Percentiles rank a stretch among this genome's conserved stretches.
Evolutionary conservation across 2,329 filamentous ascomycete species (phyloP).

Genomic region (Cladosporium halotolerans): DNA sequence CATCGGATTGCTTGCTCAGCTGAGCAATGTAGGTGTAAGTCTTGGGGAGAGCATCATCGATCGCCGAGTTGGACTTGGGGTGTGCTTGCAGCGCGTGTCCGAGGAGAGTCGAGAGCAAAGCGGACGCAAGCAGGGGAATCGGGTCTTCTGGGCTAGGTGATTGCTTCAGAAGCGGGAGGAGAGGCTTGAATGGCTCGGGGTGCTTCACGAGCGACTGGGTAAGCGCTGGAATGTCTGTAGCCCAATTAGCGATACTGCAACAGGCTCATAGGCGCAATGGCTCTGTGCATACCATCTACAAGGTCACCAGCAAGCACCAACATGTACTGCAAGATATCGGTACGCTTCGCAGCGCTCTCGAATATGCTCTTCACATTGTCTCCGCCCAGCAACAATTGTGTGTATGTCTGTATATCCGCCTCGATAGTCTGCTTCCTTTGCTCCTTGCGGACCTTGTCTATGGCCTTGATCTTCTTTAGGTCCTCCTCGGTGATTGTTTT

Average conservation of each 20-base stretch:
- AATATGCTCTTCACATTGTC: conserved; percentile 65
- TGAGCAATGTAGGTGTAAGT: conserved; percentile 81
- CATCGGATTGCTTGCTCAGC: conserved; percentile 77
- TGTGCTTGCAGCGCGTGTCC: conserved; percentile 56
- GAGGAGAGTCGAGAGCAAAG: conserved; percentile 75
- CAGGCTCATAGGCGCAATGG: too few species aligned
- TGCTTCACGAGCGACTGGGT: conserved; percentile 70
- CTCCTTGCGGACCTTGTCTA: conserved; percentile 93
- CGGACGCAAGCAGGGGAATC: conserved; percentile 83
- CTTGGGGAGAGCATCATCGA: conserved; percentile 70
- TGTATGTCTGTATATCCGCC: conserved; percentile 71
- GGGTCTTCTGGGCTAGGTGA: conserved; percentile 78
- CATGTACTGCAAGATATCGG: conserved; percentile 91
- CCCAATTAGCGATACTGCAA: too few species aligned
- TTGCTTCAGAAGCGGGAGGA: conserved; percentile 76
- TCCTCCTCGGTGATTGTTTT: conserved; percentile 92
- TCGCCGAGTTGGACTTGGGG: conserved; percentile 53
- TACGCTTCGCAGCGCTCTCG: conserved; percentile 75
- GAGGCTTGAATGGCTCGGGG: conserved; percentile 65
- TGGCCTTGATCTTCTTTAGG: conserved; percentile 88
- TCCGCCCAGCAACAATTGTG: conserved; percentile 69
- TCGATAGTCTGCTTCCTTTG: conserved; percentile 79
- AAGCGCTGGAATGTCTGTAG: conserved; percentile 68
- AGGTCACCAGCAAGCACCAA: conserved; percentile 83
- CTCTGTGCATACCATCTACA: conserved; percentile 60